Conservation (phyloP, 1,139 yeast genomes). For the Pichia sp. region DNA sequence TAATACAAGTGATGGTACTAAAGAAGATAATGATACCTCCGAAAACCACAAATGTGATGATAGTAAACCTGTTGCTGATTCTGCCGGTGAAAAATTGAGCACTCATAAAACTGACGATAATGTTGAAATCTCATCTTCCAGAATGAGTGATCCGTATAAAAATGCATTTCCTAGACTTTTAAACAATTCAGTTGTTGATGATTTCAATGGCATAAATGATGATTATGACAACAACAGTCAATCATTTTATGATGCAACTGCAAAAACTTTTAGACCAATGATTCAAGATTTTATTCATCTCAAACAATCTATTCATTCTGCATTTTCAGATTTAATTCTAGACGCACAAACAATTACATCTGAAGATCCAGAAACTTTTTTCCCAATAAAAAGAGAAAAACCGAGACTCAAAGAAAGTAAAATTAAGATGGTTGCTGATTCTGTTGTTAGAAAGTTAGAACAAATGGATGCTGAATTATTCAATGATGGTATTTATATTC, state of each 20-base stretch:
- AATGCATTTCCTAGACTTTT: background rate
- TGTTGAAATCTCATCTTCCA: background rate
- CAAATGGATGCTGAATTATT: constrained; percentile 33
- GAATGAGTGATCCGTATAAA: background rate
- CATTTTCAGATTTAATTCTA: constrained; percentile 53
- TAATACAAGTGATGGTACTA: background rate
- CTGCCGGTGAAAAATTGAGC: background rate
- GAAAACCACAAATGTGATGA: no score
- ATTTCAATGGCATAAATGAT: constrained; percentile 9
- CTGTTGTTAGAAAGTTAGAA: constrained; percentile 9
- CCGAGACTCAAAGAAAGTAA: background rate
- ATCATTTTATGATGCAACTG: constrained; percentile 28
- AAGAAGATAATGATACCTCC: no score
- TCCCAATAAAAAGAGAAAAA: constrained; percentile 44
- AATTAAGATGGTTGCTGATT: constrained; percentile 4
- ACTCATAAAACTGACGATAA: background rate
- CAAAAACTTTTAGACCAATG: constrained; percentile 43
- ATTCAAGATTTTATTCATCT: constrained; percentile 67
- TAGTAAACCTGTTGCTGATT: no score
- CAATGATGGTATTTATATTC: constrained; percentile 40
- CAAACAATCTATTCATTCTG: constrained; percentile 69
- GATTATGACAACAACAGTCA: constrained; percentile 18
- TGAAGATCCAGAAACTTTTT: constrained; percentile 67
- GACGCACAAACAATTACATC: constrained; percentile 66
- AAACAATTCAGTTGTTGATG: background rate